These are phyloP conservation scores for Paulownia fortunei DNA, from an alignment of 257 asterid species.

Conservation along the genomic window DNA sequence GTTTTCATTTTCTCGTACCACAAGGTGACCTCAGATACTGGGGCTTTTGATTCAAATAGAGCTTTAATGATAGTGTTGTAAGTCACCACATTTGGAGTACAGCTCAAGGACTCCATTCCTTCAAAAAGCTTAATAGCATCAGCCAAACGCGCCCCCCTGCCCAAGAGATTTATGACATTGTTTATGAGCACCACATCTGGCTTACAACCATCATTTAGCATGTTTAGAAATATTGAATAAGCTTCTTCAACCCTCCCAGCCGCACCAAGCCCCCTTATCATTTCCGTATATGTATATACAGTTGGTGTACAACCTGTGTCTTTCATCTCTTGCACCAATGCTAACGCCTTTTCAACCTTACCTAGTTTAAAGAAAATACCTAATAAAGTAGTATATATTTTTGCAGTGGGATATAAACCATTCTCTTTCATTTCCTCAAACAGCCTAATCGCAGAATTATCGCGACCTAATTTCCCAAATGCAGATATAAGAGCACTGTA, in stretches of 20 bases:
- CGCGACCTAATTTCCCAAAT: conserved; percentile 66
- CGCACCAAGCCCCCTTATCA: conserved; percentile 79
- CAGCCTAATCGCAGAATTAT: conserved; percentile 70
- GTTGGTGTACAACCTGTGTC: conserved; percentile 64
- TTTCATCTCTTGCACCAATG: conserved; percentile 75
- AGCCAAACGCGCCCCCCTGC: conserved; percentile 62
- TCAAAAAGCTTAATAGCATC: conserved; percentile 77
- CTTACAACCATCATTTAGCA: conserved; percentile 75
- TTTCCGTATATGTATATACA: conserved; percentile 84
- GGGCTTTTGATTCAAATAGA: conserved; percentile 71
- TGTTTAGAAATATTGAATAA: conserved; percentile 62
- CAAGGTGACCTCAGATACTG: conserved; percentile 52
- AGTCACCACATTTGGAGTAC: conserved; percentile 82
- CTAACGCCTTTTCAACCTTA: conserved; percentile 63
- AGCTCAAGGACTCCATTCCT: conserved; percentile 75
- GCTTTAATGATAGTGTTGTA: conserved; percentile 84
- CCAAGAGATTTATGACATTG: conserved; percentile 77
- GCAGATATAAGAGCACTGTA: conserved; percentile 80
- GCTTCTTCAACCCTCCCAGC: conserved; percentile 82
- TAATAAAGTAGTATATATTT: conserved; percentile 76
- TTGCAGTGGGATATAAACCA: conserved; percentile 76
- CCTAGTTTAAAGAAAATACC: conserved; percentile 68
- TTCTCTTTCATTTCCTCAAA: conserved; percentile 89
- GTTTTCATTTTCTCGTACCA: conserved; percentile 82
- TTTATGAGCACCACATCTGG: conserved; percentile 84